These are phyloP conservation scores for Oryza coarctata DNA, from an alignment of 176 grass and related monocot genomes.

Conservation along the genomic window DNA sequence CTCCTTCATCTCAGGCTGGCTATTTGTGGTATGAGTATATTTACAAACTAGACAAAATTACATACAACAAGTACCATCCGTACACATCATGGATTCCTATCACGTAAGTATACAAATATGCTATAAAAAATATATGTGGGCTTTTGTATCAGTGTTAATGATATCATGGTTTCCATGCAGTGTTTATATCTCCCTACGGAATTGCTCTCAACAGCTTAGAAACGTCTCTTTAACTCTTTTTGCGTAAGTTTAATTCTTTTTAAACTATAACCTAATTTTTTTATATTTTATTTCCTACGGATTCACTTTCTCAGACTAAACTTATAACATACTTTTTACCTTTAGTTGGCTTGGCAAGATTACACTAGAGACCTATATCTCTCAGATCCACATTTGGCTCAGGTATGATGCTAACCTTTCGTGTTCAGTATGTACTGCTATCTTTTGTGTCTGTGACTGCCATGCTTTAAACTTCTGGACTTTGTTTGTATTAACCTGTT, in stretches of 20 bases:
- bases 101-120: slow-evolving; percentile 45
- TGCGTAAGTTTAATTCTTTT: slow-evolving; percentile 50
- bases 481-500: neutral
- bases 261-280: neutral
- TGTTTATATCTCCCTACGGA: slow-evolving; percentile 63
- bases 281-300: slow-evolving; percentile 10
- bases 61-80: slow-evolving; percentile 69
- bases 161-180: slow-evolving; percentile 24
- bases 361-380: slow-evolving; percentile 75
- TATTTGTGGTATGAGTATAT: slow-evolving; percentile 75
- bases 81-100: slow-evolving; percentile 85
- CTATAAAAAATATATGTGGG: neutral
- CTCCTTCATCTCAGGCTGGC: slow-evolving; percentile 46
- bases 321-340: neutral
- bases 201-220: slow-evolving; percentile 68
- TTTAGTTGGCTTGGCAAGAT: slow-evolving; percentile 75
- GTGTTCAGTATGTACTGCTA: neutral
- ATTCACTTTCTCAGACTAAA: neutral
- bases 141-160: slow-evolving; percentile 17
- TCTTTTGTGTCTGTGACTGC: neutral
- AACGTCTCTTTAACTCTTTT: slow-evolving; percentile 63
- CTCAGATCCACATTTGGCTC: slow-evolving; percentile 80
- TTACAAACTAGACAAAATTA: slow-evolving; percentile 73
- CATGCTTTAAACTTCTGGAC: neutral
- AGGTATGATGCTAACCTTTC: slow-evolving; percentile 34